Percentiles rank a stretch among this genome's conserved stretches.
phyloP scores from a whole-genome alignment of 2,329 filamentous ascomycete genomes.

The Phyllosticta capitalensis region DNA sequence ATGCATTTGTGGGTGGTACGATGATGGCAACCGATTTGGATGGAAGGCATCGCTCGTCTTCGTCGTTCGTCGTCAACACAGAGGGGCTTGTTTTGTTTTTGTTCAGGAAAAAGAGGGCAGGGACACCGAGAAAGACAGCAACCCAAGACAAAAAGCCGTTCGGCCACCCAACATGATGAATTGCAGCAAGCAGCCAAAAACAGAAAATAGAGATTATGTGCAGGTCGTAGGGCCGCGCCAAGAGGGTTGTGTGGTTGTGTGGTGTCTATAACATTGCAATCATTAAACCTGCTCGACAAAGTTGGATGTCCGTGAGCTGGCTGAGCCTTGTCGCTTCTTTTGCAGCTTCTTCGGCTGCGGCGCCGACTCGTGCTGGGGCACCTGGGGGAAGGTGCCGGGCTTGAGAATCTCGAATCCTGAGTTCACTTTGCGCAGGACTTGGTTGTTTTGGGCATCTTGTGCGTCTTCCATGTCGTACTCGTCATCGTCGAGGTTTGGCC shows the following conservation, averaged over 20 bases:
- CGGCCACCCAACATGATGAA: background rate
- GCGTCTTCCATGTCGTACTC: constrained; percentile 18
- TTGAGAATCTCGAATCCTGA: constrained; percentile 32
- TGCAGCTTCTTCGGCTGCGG: constrained; percentile 32
- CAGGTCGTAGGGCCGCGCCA: background rate
- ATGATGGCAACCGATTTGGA: background rate
- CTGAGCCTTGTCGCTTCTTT: constrained; percentile 31
- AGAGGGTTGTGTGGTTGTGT: too few relatives aligned
- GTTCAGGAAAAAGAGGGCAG: background rate
- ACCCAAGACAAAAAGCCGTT: background rate
- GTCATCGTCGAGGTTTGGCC: constrained; percentile 26
- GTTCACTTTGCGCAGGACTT: constrained; percentile 33
- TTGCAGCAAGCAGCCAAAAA: background rate
- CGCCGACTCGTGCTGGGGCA: constrained; percentile 23
- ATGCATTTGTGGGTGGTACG: background rate
- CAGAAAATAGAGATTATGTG: background rate
- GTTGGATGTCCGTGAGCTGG: constrained; percentile 23
- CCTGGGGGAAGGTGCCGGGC: constrained; percentile 27
- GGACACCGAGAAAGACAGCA: background rate
- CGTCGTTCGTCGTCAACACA: too few relatives aligned
- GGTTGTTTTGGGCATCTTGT: constrained; percentile 20
- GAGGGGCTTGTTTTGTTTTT: background rate
- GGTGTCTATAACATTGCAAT: background rate
- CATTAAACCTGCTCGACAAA: constrained; percentile 29
- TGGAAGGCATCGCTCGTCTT: background rate